A percentile compares a stretch with the other conserved stretches of the same genome.
These are phyloP conservation scores for Fusarium tricinctum DNA, from an alignment of 2,329 filamentous ascomycete species.

Conservation along the genomic window DNA sequence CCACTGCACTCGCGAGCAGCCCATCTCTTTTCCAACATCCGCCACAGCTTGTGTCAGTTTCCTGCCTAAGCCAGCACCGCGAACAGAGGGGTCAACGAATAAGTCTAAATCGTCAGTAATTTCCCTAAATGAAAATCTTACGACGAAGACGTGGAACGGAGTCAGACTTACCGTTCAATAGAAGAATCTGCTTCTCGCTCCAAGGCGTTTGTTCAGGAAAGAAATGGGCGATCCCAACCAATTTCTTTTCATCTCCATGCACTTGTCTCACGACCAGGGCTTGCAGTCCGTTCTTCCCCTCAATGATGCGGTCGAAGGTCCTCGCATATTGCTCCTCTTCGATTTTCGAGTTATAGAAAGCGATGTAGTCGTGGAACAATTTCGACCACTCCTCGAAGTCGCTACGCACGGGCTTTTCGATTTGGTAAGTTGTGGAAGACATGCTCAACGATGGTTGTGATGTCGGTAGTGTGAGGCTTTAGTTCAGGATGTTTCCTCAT, in stretches of 20 bases:
- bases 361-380: conserved; percentile 32
- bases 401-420: conserved; percentile 8
- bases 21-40: conserved; percentile 25
- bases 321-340: conserved; percentile 26
- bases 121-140: rapidly evolving
- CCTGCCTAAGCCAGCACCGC: conserved; percentile 24
- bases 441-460: not conserved
- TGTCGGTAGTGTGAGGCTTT: rapidly evolving
- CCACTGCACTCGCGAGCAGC: conserved; percentile 35
- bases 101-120: conserved; percentile 12
- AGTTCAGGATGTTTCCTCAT: not conserved
- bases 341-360: conserved; percentile 28
- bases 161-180: conserved; percentile 20
- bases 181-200: conserved; percentile 37
- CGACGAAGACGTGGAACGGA: rapidly evolving
- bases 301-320: conserved; percentile 32
- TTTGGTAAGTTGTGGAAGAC: conserved; percentile 13
- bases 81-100: conserved; percentile 13
- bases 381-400: conserved; percentile 34
- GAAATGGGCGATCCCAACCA: conserved; percentile 37
- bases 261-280: conserved; percentile 20
- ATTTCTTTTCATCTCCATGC: not conserved
- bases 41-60: conserved; percentile 32
- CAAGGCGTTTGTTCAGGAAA: conserved; percentile 39
- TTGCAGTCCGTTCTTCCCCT: conserved; percentile 19